phyloP scores from a whole-genome alignment of 495 filamentous ascomycete species.

The Jackrogersella minutella region DNA sequence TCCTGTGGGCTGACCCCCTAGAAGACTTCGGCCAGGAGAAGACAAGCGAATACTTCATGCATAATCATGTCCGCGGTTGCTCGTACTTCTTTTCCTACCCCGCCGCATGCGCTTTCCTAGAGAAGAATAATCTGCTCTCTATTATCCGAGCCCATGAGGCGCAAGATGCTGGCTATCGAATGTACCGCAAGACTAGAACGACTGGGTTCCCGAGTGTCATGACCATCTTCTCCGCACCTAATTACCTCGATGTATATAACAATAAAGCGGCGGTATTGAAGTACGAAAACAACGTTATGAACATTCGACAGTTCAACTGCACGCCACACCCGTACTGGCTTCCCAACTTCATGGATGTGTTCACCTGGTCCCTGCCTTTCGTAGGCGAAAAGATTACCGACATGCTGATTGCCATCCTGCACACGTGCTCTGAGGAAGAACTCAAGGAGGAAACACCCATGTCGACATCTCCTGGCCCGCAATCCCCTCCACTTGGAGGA shows the following conservation, averaged over 20 bases:
- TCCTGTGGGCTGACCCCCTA: constrained; percentile 98
- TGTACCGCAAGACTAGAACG: constrained; percentile 98
- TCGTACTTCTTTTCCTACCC: constrained; percentile 99
- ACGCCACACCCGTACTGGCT: constrained; percentile 99
- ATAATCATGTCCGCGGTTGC: constrained; percentile 98
- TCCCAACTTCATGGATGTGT: constrained; percentile 99
- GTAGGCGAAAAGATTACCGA: constrained; percentile 99
- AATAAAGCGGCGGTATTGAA: constrained; percentile 99
- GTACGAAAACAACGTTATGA: constrained; percentile 99
- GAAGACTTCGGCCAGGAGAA: constrained; percentile 99
- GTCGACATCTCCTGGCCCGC: constrained; percentile 65
- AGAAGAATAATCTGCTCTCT: constrained; percentile 98
- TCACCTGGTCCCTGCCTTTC: constrained; percentile 98
- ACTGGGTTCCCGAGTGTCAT: constrained; percentile 99
- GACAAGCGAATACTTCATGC: constrained; percentile 93
- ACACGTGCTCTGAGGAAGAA: constrained; percentile 97
- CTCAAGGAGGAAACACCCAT: constrained; percentile 78
- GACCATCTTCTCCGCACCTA: constrained; percentile 99
- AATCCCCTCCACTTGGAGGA: constrained; percentile 72
- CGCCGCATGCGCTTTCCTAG: constrained; percentile 95
- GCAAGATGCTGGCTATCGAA: constrained; percentile 97
- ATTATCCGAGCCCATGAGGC: constrained; percentile 99
- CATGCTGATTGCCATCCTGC: constrained; percentile 98
- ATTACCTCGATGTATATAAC: constrained; percentile 99
- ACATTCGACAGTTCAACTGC: constrained; percentile 99